These are phyloP conservation scores for Fraxinus cuspidata DNA, from an alignment of 257 asterid species.

Conservation along the genomic window DNA sequence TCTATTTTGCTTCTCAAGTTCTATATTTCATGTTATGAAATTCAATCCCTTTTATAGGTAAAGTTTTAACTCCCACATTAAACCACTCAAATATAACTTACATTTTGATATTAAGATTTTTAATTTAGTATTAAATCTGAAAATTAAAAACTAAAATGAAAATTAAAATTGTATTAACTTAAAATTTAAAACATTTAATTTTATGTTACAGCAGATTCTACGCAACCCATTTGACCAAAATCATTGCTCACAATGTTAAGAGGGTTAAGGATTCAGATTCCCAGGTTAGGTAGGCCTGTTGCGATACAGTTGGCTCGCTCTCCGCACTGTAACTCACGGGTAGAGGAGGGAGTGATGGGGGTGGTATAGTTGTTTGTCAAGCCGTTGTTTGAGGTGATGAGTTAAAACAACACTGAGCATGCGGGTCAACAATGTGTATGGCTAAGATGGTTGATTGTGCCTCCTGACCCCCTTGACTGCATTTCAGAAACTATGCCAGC, in stretches of 20 bases:
- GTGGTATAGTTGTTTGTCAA: constrained; percentile 75
- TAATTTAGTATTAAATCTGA: no score
- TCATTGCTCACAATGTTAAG: constrained; percentile 69
- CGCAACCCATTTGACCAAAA: constrained; percentile 83
- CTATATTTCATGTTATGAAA: no score
- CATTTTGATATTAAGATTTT: no score
- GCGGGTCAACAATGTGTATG: constrained; percentile 81
- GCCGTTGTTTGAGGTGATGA: constrained; percentile 93
- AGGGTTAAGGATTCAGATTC: constrained; percentile 90
- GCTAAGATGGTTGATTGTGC: constrained; percentile 89
- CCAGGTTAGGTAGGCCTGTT: constrained; percentile 85
- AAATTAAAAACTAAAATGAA: no score
- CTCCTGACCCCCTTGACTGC: constrained; percentile 55
- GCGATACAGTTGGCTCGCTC: constrained; percentile 80
- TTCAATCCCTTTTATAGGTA: no score
- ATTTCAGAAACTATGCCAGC: constrained; percentile 77
- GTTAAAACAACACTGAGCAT: constrained; percentile 86
- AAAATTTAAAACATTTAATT: no score
- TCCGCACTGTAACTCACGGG: constrained; percentile 76
- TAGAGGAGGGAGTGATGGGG: constrained; percentile 59
- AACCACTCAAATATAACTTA: no score
- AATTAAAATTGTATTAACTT: no score
- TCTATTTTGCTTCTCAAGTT: no score
- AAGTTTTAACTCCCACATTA: no score
- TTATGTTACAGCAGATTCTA: constrained; percentile 35